Conservation (phyloP, 1,139 yeast genomes). For the Geotrichum aggregatum region DNA sequence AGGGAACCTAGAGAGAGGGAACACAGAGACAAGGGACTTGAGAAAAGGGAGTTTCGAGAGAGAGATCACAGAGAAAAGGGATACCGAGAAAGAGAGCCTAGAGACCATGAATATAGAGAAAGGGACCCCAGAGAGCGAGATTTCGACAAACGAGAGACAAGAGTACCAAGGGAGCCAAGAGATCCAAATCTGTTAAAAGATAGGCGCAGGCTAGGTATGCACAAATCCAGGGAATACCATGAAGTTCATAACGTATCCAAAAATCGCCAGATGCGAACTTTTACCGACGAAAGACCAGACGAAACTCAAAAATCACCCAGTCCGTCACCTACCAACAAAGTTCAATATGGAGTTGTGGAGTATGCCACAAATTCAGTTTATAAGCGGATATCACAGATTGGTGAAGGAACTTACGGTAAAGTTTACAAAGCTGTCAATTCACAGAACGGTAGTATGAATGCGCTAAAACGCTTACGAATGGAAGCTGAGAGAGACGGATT, state of each 20-base stretch:
- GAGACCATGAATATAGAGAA: neutral
- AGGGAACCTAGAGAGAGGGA: neutral
- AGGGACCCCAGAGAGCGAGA: conserved; percentile 8
- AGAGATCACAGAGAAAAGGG: neutral
- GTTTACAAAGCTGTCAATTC: conserved; percentile 72
- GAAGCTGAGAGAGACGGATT: conserved; percentile 91
- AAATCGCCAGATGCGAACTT: conserved; percentile 6
- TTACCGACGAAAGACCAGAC: conserved; percentile 11
- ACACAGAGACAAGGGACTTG: neutral
- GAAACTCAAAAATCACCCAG: neutral
- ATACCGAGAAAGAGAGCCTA: too few species aligned
- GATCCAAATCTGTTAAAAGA: too few species aligned
- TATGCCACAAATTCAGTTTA: conserved; percentile 34
- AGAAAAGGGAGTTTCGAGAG: neutral
- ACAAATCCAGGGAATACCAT: neutral
- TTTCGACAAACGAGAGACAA: neutral
- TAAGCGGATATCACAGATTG: conserved; percentile 52
- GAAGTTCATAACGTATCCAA: neutral
- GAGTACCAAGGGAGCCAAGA: neutral
- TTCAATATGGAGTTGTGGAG: conserved; percentile 17
- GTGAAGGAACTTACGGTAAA: conserved; percentile 82
- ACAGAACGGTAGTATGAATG: conserved; percentile 69
- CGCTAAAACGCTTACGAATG: conserved; percentile 75
- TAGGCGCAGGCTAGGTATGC: neutral
- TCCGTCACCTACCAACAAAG: neutral